These are phyloP conservation scores for Boletus speciosus DNA, from an alignment of 768 basidiomycete genomes.

Conservation along the genomic window DNA sequence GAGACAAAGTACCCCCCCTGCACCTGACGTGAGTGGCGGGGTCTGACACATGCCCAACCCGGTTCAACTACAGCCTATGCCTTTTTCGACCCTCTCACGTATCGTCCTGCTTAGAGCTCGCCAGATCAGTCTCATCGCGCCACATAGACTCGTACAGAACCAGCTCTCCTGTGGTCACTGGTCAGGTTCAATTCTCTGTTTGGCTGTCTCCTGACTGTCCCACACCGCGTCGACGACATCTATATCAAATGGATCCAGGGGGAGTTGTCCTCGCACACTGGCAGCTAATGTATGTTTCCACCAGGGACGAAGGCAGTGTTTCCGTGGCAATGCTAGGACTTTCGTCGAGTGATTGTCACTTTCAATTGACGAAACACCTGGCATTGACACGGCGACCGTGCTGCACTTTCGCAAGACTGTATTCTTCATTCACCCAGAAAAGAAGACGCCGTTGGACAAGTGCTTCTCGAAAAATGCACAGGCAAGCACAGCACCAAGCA, in stretches of 20 bases:
- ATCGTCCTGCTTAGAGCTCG: not conserved
- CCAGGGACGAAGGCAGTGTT: not conserved
- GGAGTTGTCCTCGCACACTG: not conserved
- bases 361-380: too few species aligned
- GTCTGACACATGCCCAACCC: conserved; percentile 17
- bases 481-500: too few species aligned
- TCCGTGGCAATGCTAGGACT: not conserved
- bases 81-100: conserved; percentile 7
- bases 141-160: not conserved
- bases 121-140: conserved; percentile 4
- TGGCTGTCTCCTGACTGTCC: too few species aligned
- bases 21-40: conserved; percentile 1
- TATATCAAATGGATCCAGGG: not conserved
- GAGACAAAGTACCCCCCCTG: not conserved
- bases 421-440: too few species aligned
- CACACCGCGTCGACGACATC: not conserved
- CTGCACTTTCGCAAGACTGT: too few species aligned
- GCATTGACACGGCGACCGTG: too few species aligned
- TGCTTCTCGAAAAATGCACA: too few species aligned
- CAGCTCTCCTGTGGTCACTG: not conserved
- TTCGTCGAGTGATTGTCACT: too few species aligned
- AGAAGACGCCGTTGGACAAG: too few species aligned
- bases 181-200: not conserved
- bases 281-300: not conserved
- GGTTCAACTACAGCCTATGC: conserved; percentile 11